Evolutionary conservation across 2,329 filamentous ascomycete genomes (phyloP), one percentile per base, ranked within the genome.

Genomic region (Harringtonia lauricola): DNA sequence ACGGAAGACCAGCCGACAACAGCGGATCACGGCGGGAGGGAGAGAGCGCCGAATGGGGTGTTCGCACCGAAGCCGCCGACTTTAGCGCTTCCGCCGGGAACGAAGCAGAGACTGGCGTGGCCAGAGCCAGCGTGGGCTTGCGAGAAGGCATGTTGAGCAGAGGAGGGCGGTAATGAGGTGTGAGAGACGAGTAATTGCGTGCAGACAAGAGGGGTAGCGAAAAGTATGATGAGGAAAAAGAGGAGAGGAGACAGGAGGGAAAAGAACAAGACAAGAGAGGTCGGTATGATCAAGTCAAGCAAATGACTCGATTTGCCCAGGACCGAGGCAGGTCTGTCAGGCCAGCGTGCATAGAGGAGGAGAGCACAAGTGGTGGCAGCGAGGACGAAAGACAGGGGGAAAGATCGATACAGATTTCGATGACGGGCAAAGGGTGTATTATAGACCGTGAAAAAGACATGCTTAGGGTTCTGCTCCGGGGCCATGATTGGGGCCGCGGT

Each of bases 41-140:
- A 15, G 79, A 78, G 57, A 84, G 70, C 39, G 65, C 65, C 18
- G 79, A 79, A 57, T 84, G 71, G 39, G 85, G 85, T 51, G 81
- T 89, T 52, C 74, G 76, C 38, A 81, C 76, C 50, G 77, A 77
- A 46, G 59, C 58, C 10, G 53, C 52, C 18, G 59, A 54, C 40
- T 51, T 53, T 21, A 60, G 54, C 9, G 54, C 55, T 38, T 61
- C 58, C 15, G 54, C 51, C 24, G 74, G 75, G 55, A 81, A 82
- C 42, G 71, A 77, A 50, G 73, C 72, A 49, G 76, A 76, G 61
- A 76, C 64, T 41, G 77, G 76, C 52, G 78, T 81, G 53, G 72
- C 68, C 60, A 82, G 69, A 64, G 68, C 72, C 72, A 81, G 54
- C 21, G 54, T 57, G 39, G 76, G 76, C 59, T 74, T 75, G 56